Base-by-base conservation (phyloP, 495 filamentous ascomycete species). In the Daldinia concentrica region DNA sequence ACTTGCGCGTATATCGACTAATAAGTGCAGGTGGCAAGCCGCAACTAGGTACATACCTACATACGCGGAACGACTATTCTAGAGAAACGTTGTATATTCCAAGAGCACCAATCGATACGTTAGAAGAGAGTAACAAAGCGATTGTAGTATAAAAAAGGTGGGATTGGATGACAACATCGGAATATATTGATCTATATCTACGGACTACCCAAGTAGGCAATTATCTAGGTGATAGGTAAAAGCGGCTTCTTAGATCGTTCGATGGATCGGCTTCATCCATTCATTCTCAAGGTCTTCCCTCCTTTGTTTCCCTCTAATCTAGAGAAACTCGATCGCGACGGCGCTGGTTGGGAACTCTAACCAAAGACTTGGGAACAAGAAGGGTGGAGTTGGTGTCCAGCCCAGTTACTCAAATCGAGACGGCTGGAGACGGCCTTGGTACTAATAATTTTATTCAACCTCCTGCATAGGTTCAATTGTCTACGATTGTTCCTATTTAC, bases 271-370 rank as follows among this genome's bases (percentile, higher is more conserved):
- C 52, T 50, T 32, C 29, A 37, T 71, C 64, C 30, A 26, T 41
- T 43, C 34, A 19, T 48, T 19, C 41, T 67, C 52, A 57, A 30
- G 48, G 37, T 61, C 37, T 32, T 54, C 19, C 4, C 27, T 54
- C 48, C 64, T 41, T 48, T 52, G 24, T 51, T 64, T 55, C 45
- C 9, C 43, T 3, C 11, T 27, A 60, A 9, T 3, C 43, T 48
- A 48, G 43, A 24, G 37, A 17, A 17, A 58, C 61, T 59, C 56
- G 41, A 55, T 37, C n/a, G 62, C 56, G 22, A 57, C 65, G 62
- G 57, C 62, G 62, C 62, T 43, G 66, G 66, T 58, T 51, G 66
- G 29, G 50, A 73, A 69, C 71, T 66, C 52, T 63, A 73, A 73
- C 66, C 66, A 69, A 17, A 62, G 39, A 37, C 32, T 69, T 73